A percentile compares a stretch with the other conserved stretches of the same genome.
phyloP scores from a whole-genome alignment of 805 yeast genomes.

The Saccharomycopsis capsularis region DNA sequence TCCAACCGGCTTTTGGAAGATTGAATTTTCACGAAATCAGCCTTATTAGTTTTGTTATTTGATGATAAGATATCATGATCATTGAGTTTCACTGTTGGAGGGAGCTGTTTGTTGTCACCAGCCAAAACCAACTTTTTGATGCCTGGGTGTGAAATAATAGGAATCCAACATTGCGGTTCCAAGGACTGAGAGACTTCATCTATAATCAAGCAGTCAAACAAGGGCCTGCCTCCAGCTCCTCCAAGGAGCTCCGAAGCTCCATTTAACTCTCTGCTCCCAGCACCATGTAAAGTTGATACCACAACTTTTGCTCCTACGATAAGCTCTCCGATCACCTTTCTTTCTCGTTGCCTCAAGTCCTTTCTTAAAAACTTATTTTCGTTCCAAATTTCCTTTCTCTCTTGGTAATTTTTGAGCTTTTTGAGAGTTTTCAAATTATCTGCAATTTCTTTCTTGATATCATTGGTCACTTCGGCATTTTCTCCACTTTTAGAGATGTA shows the following conservation, averaged over 20 bases:
- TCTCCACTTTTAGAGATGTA: conserved; percentile 53
- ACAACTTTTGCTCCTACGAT: conserved; percentile 60
- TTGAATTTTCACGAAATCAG: background rate
- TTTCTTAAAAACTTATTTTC: conserved; percentile 63
- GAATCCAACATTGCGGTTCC: conserved; percentile 97
- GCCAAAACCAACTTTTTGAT: conserved; percentile 65
- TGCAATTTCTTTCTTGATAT: conserved; percentile 65
- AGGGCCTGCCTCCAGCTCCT: conserved; percentile 23
- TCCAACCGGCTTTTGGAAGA: conserved; percentile 41
- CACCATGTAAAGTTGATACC: conserved; percentile 80
- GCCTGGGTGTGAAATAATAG: conserved; percentile 59
- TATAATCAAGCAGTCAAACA: conserved; percentile 76
- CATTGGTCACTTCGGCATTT: conserved; percentile 55
- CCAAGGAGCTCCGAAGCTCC: conserved; percentile 18
- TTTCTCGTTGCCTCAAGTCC: conserved; percentile 64
- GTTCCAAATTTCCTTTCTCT: conserved; percentile 58
- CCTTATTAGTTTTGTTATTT: background rate
- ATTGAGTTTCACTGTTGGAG: conserved; percentile 76
- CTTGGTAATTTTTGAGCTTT: conserved; percentile 56
- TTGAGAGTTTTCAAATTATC: conserved; percentile 47
- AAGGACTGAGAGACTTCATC: conserved; percentile 94
- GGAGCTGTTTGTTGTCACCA: conserved; percentile 88
- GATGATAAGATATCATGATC: conserved; percentile 28
- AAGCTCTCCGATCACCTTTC: conserved; percentile 51
- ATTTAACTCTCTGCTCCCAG: conserved; percentile 61